Evolutionary conservation across 306 rosid genomes (phyloP).

Genomic region (Myrica gale): DNA sequence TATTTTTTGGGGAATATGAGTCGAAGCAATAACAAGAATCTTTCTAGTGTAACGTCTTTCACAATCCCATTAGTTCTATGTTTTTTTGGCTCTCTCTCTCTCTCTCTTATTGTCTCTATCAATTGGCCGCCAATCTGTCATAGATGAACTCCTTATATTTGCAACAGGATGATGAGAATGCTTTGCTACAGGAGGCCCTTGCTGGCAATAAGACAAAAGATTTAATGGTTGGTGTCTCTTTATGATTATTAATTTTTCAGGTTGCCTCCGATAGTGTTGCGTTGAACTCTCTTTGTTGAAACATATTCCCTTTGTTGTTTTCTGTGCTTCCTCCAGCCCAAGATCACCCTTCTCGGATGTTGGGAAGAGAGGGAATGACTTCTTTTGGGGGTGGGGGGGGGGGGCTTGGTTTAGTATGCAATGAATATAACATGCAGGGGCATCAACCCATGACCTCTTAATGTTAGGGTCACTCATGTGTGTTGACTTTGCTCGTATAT

Average conservation of each 20-base stretch:
- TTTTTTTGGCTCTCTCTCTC: neutral
- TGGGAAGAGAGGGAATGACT: neutral
- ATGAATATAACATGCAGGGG: neutral
- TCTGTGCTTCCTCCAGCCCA: neutral
- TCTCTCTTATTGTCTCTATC: neutral
- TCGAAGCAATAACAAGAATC: too few species aligned
- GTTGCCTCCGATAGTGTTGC: too few species aligned
- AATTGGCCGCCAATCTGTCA: neutral
- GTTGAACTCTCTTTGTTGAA: neutral
- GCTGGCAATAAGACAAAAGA: conserved; percentile 25
- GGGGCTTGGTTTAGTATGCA: neutral
- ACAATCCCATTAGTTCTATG: neutral
- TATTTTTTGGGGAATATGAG: too few species aligned
- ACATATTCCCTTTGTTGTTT: neutral
- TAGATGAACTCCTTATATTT: conserved; percentile 3
- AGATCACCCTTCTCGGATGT: neutral
- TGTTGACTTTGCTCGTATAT: neutral
- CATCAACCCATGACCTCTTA: neutral
- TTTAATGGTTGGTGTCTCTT: too few species aligned
- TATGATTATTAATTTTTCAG: too few species aligned
- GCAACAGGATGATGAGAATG: conserved; percentile 71
- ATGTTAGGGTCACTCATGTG: neutral
- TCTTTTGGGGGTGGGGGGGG: neutral
- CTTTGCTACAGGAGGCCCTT: conserved; percentile 94
- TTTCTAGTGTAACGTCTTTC: neutral